Conservation (phyloP, 148 eudicot genomes). For the Heliosperma pusillum region DNA sequence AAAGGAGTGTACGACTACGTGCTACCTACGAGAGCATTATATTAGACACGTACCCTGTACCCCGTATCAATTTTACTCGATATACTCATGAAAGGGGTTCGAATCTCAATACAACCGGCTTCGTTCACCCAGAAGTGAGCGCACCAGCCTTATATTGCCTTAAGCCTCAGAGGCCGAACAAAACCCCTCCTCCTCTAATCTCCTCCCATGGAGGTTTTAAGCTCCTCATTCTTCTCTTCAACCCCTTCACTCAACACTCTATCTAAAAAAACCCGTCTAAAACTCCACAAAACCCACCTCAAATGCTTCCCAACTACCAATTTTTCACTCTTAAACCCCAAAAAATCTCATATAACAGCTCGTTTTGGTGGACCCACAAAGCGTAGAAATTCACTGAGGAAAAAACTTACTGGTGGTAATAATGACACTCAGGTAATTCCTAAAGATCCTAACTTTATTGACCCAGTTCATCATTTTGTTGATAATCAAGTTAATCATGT, state of each 20-base stretch:
- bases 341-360: conserved; percentile 41
- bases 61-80: no score
- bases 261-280: conserved; percentile 27
- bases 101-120: no score
- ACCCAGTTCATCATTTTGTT: conserved; percentile 32
- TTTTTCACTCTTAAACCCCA: conserved; percentile 23
- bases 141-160: no score
- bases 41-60: no score
- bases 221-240: conserved; percentile 20
- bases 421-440: conserved; percentile 42
- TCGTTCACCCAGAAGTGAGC: no score
- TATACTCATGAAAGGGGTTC: no score
- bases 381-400: conserved; percentile 63
- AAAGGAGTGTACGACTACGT: no score
- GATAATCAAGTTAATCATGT: conserved; percentile 21
- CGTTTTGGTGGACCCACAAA: conserved; percentile 43
- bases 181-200: background rate
- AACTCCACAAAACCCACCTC: conserved; percentile 28
- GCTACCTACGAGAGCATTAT: no score
- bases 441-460: conserved; percentile 16
- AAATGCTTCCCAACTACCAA: conserved; percentile 12
- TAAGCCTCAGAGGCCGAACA: no score
- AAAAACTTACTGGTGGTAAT: conserved; percentile 44
- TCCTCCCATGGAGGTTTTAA: conserved; percentile 38
- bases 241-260: conserved; percentile 24